These are phyloP conservation scores for Aspergillus panamensis DNA, from an alignment of 495 filamentous ascomycete species.

Conservation along the genomic window DNA sequence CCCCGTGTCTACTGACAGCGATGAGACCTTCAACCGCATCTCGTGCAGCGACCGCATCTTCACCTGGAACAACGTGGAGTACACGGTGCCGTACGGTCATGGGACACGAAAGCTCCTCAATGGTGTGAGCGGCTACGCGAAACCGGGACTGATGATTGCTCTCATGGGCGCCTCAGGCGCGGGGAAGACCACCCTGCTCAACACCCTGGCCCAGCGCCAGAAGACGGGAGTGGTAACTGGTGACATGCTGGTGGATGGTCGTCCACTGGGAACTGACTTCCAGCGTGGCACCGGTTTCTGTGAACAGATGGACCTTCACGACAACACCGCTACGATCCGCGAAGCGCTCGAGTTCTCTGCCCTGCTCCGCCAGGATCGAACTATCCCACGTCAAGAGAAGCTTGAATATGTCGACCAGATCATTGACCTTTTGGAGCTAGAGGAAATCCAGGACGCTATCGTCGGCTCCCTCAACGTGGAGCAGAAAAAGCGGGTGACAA, in stretches of 20 bases:
- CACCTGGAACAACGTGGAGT: slow-evolving; percentile 72
- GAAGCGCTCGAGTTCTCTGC: slow-evolving; percentile 68
- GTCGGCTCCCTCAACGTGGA: slow-evolving; percentile 59
- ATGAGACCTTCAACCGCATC: slow-evolving; percentile 50
- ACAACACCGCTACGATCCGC: slow-evolving; percentile 59
- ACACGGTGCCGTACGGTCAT: slow-evolving; percentile 68
- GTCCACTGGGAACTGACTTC: slow-evolving; percentile 63
- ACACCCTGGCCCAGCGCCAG: slow-evolving; percentile 73
- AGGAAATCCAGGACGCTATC: slow-evolving; percentile 53
- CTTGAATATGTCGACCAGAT: slow-evolving; percentile 60
- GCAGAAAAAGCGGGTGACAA: slow-evolving; percentile 73
- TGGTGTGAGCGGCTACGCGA: slow-evolving; percentile 69
- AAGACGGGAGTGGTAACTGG: slow-evolving; percentile 67
- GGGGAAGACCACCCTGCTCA: slow-evolving; percentile 74
- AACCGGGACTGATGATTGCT: slow-evolving; percentile 76
- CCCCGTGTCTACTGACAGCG: slow-evolving; percentile 35
- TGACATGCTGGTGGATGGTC: slow-evolving; percentile 76
- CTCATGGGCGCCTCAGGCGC: slow-evolving; percentile 84
- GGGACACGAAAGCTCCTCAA: slow-evolving; percentile 69
- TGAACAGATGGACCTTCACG: slow-evolving; percentile 84
- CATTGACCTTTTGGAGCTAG: slow-evolving; percentile 55
- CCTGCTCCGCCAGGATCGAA: slow-evolving; percentile 56
- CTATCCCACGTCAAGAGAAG: slow-evolving; percentile 50
- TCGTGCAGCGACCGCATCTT: slow-evolving; percentile 65
- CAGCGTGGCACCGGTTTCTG: slow-evolving; percentile 81